Evolutionary conservation across 2,329 filamentous ascomycete genomes (phyloP), one percentile per base, ranked within the genome.

Genomic region (Alternaria rosae): DNA sequence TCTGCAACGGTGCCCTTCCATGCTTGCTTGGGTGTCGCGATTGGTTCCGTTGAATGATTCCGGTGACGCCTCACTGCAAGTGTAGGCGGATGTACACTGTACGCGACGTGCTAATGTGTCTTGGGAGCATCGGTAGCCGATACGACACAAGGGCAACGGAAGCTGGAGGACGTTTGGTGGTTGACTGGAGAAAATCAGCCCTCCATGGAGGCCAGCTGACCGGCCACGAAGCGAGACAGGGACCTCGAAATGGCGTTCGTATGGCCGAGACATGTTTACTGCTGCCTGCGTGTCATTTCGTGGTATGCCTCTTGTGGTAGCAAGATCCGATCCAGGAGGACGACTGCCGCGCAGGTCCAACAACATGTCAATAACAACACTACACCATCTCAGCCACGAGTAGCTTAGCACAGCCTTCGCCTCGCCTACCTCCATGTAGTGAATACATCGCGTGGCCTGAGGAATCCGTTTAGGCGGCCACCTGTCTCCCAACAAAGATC

Each of bases 51-150:
- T 20, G 7, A 51, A 30, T 9, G 63, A 68, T 70, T 68, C 64
- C 62, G 68, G 68, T 67, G 67, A 71, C 66, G 66, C 69, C 68
- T 57, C 38, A 48, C 57, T 44, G 44, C 54, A 62, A 53, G 26
- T 53, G 45, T 54, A 48, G 28, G 44, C 54, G 60, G 43, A 53
- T 64, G 59, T 51, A 48, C 51, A 53, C 51, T 63, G 30, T 56
- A 58, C 51, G 43, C 38, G 60, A 53, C 38, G 25, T 56, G 55
- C 47, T 57, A 60, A 51, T 23, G 25, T 45, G 42, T 45, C 59
- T 54, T 57, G 52, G 48, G 48, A 30, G 63, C 51, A 65, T 38
- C 38, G 51, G 45, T 59, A 59, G 60, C 64, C 65, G 63, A 61
- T 44, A 58, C 61, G 54, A 64, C 51, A 61, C 59, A 45, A 67